A percentile compares a stretch with the other conserved stretches of the same genome.
Evolutionary conservation across 2,329 filamentous ascomycete genomes (phyloP).

Genomic region (Neocatenulostroma microsporum): DNA sequence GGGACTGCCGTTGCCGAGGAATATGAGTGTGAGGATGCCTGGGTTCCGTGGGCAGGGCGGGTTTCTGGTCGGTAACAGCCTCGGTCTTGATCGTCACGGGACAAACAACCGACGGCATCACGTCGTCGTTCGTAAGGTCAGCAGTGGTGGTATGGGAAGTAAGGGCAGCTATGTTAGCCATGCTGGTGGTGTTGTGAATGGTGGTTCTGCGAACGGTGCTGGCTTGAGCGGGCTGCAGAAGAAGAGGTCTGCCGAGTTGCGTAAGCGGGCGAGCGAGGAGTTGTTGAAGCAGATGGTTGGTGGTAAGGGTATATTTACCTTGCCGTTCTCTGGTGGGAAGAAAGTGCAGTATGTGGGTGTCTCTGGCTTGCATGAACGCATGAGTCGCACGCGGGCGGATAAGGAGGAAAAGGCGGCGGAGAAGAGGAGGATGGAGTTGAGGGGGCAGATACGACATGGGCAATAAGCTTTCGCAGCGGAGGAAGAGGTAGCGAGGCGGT

Average conservation of each 20-base stretch:
- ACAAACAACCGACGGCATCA: conserved; percentile 37
- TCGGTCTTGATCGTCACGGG: conserved; percentile 46
- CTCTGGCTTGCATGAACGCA: conserved; percentile 42
- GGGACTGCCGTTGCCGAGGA: conserved; percentile 19
- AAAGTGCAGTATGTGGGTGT: conserved; percentile 45
- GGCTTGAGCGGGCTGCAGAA: no score
- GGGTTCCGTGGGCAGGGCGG: conserved; percentile 37
- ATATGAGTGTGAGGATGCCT: conserved; percentile 28
- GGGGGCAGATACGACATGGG: conserved; percentile 43
- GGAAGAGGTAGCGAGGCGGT: no score
- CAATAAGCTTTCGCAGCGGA: background rate
- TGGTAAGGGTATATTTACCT: conserved; percentile 12
- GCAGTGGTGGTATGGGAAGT: conserved; percentile 3
- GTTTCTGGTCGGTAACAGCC: conserved; percentile 48
- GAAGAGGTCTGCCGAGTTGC: conserved; percentile 8
- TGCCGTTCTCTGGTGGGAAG: conserved; percentile 28
- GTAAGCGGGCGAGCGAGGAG: conserved; percentile 16
- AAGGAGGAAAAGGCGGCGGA: conserved; percentile 43
- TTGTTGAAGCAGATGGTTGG: conserved; percentile 11
- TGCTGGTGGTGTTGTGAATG: no score
- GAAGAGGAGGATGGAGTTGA: conserved; percentile 45
- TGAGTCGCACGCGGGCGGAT: conserved; percentile 37
- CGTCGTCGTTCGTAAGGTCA: conserved; percentile 25
- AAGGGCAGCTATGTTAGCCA: conserved; percentile 5
- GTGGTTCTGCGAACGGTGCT: no score